Conservation (phyloP, 148 eudicot species). For the Beta vulgaris region DNA sequence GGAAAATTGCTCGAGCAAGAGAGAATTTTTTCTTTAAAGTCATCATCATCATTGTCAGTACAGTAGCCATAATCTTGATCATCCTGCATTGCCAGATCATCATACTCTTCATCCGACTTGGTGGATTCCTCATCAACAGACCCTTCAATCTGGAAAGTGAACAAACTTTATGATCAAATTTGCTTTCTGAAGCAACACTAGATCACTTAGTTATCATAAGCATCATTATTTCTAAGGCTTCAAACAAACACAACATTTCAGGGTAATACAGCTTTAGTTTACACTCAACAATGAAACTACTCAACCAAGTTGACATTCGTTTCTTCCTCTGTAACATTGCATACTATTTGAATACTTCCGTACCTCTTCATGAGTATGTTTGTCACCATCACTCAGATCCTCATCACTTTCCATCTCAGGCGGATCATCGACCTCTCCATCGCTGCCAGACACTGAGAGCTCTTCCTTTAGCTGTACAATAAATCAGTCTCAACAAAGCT, state of each 20-base stretch:
- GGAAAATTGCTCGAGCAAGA: conserved; percentile 25
- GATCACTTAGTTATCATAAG: too few species aligned
- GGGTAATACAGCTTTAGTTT: too few species aligned
- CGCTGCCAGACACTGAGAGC: conserved; percentile 76
- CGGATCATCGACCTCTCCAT: conserved; percentile 85
- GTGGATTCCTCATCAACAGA: conserved; percentile 92
- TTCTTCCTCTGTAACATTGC: not conserved
- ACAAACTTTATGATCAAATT: not conserved
- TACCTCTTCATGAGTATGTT: conserved; percentile 80
- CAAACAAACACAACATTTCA: too few species aligned
- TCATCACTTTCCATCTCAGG: conserved; percentile 77
- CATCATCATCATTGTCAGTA: conserved; percentile 43
- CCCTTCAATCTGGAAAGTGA: conserved; percentile 65
- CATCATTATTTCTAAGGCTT: too few species aligned
- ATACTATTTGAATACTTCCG: not conserved
- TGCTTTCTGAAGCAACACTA: not conserved
- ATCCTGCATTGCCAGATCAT: conserved; percentile 84
- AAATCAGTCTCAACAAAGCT: not conserved
- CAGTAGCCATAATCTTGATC: conserved; percentile 51
- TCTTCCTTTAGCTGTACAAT: conserved; percentile 73
- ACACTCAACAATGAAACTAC: too few species aligned
- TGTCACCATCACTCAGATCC: conserved; percentile 60
- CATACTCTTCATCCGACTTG: conserved; percentile 88
- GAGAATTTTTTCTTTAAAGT: conserved; percentile 20
- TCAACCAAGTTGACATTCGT: not conserved